phyloP scores from a whole-genome alignment of 352 stramenopile genomes.

The Pythium folliculosum region DNA sequence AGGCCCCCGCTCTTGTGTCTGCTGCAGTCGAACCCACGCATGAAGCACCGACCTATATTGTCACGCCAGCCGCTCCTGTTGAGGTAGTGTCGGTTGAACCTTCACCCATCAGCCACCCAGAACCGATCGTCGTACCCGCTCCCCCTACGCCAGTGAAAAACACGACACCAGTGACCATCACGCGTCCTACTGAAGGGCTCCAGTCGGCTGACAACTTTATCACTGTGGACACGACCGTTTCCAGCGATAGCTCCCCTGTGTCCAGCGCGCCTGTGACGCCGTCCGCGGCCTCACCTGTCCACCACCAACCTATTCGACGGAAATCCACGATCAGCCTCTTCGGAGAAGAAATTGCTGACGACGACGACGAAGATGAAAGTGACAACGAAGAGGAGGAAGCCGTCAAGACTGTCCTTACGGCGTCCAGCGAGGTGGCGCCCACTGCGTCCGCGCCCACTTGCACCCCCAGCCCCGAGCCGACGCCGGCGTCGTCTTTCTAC shows the following conservation, averaged over 20 bases:
- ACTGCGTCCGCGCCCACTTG: not conserved
- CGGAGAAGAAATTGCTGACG: slow-evolving; percentile 27
- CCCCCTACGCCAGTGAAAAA: not conserved
- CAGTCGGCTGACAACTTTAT: not conserved
- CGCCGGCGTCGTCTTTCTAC: not conserved
- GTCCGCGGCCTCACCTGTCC: not conserved
- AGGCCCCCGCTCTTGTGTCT: not conserved
- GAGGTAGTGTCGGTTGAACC: too few species aligned
- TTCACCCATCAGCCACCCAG: too few species aligned
- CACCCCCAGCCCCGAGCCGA: not conserved
- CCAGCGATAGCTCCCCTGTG: slow-evolving; percentile 1
- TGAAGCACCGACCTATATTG: not conserved
- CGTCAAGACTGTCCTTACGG: not conserved
- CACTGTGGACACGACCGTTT: slow-evolving; percentile 9
- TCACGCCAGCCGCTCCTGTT: too few species aligned
- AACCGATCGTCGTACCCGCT: too few species aligned
- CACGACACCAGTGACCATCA: not conserved
- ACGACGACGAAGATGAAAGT: slow-evolving; percentile 18
- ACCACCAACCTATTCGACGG: slow-evolving; percentile 4
- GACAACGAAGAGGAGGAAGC: not conserved
- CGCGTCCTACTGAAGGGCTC: not conserved
- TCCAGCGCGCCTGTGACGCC: slow-evolving; percentile 1
- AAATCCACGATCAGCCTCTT: slow-evolving; percentile 30
- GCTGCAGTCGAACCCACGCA: not conserved
- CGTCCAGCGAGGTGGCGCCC: not conserved